Conservation (phyloP, 2,329 filamentous ascomycete genomes). For the Alternaria viburni region DNA sequence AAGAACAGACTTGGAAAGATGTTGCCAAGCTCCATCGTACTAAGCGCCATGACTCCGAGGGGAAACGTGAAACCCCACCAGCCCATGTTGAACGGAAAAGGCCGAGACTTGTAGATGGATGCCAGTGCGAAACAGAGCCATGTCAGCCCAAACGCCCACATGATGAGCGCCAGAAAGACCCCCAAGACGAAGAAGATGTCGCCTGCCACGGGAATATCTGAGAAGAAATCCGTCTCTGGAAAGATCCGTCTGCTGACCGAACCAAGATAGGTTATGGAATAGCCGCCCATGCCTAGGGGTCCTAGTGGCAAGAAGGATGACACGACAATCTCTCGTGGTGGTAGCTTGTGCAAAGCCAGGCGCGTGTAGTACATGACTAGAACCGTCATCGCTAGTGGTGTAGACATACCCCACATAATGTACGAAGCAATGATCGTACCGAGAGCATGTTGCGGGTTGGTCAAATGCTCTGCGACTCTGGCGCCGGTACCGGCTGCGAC, state of each 20-base stretch:
- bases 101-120: constrained; percentile 51
- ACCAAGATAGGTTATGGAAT: constrained; percentile 61
- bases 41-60: constrained; percentile 62
- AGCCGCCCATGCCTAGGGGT: constrained; percentile 71
- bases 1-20: constrained; percentile 65
- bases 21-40: constrained; percentile 56
- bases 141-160: constrained; percentile 63
- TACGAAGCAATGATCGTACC: constrained; percentile 70
- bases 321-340: constrained; percentile 70
- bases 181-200: constrained; percentile 63
- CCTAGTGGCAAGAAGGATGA: constrained; percentile 72
- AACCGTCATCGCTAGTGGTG: constrained; percentile 66
- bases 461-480: constrained; percentile 67
- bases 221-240: constrained; percentile 47
- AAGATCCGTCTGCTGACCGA: constrained; percentile 53
- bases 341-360: constrained; percentile 69
- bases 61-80: constrained; percentile 70
- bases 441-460: constrained; percentile 61
- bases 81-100: constrained; percentile 67
- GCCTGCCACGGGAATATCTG: constrained; percentile 52
- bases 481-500: constrained; percentile 70
- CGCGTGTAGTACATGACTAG: constrained; percentile 74
- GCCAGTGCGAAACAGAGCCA: constrained; percentile 63
- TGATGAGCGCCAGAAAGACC: constrained; percentile 58
- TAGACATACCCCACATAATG: constrained; percentile 71